These are phyloP conservation scores for Ascochyta clinopodiicola DNA, from an alignment of 2,329 filamentous ascomycete genomes.

Conservation along the genomic window DNA sequence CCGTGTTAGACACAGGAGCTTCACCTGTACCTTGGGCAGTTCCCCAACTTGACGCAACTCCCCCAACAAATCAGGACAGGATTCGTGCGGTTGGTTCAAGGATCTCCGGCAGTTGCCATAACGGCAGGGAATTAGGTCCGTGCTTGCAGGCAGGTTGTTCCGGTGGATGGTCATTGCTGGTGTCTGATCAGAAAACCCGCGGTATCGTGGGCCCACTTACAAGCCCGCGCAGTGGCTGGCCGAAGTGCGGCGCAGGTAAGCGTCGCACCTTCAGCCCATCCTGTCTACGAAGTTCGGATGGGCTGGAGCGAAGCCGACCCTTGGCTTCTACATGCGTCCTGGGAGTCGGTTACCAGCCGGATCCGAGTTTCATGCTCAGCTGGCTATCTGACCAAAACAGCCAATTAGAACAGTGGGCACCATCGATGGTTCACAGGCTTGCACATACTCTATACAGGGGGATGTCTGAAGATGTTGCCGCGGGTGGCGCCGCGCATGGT, in stretches of 20 bases:
- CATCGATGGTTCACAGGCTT: not conserved
- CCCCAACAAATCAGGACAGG: not conserved
- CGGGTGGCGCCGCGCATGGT: not conserved
- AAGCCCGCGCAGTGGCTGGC: constrained; percentile 2
- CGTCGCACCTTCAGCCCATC: not conserved
- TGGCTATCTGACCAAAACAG: not conserved
- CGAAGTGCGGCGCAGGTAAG: constrained; percentile 6
- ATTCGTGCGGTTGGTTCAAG: not conserved
- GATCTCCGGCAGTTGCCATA: not conserved
- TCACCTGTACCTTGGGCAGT: not conserved
- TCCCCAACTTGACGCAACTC: not conserved
- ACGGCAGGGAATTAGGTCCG: not conserved
- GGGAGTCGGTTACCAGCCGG: not conserved
- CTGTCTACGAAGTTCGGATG: not conserved
- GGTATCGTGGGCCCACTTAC: constrained; percentile 8
- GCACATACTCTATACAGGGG: not conserved
- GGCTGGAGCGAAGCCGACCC: constrained; percentile 4
- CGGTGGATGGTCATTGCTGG: constrained; percentile 9
- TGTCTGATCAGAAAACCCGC: constrained; percentile 9
- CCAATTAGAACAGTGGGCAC: not conserved
- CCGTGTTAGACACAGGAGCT: not conserved
- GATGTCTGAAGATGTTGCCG: not conserved
- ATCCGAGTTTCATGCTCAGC: constrained; percentile 5
- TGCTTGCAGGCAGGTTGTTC: constrained; percentile 14
- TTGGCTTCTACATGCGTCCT: not conserved